Evolutionary conservation across 345 rosid species (phyloP), one percentile per base, ranked within the genome.

Genomic region (Kernera saxatilis): DNA sequence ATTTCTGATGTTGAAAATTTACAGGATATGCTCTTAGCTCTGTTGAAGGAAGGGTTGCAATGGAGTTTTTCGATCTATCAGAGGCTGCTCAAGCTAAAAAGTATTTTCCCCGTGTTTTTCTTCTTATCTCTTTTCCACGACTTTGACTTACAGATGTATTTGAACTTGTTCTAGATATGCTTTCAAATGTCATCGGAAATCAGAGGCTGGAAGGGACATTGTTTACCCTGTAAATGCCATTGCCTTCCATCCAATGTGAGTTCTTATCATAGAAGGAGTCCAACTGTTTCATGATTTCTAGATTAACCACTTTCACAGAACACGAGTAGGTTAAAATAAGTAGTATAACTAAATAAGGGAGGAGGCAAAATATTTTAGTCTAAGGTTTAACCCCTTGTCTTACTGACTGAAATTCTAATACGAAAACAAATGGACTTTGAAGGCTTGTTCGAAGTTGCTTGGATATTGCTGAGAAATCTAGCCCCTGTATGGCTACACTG

Each of bases 1-100:
- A 11, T 15, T 27, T 60, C 22, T 55, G 58, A 55, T 60, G 71
- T 54, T 22, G 29, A n/a, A 54, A 22, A 3, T 80, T 43, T 83
- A 79, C 87, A 94, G 99, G 99, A 64, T 94, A 92, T 84, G 99
- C 99, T 66, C 93, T 95, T 62, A 95, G 98, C 80, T 95, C 98
- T 61, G 97, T 95, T 64, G 99, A 95, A 81, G 99, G 99, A 69
- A 83, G 99, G 65, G 97, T 95, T 55, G 90, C 99, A 14, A 95
- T 95, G 98, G 99, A 95, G 71, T 92, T 89, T 67, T 95, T 95
- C 73, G 99, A 92, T 82, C 89, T 83, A 22, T 88, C 99, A 40
- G 99, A 95, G 68, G 83, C 97, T 52, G 89, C 89, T 79, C 99
- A 95, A 77, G 88, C 97, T 64, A 95, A 95, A 88, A 95, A 92